phyloP scores from a whole-genome alignment of 2,329 filamentous ascomycete species.

The Arthroderma uncinatum region DNA sequence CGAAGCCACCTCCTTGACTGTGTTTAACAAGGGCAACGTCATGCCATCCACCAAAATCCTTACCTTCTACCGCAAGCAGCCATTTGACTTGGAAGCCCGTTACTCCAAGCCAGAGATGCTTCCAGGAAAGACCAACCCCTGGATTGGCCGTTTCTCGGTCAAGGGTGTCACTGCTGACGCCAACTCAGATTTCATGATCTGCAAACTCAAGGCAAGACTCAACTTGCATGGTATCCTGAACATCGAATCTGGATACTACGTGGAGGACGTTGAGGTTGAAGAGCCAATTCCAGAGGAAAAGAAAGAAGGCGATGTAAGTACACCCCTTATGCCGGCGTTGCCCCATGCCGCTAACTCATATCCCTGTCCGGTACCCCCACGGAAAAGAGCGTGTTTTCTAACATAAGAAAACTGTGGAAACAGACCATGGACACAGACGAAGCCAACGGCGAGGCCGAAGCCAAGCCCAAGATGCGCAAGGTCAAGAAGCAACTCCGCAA shows the following conservation, averaged over 20 bases:
- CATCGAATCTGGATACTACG: slow-evolving; percentile 93
- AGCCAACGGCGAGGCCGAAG: slow-evolving; percentile 48
- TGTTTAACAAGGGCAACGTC: slow-evolving; percentile 94
- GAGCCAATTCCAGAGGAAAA: slow-evolving; percentile 71
- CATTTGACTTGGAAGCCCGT: slow-evolving; percentile 89
- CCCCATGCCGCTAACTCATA: slow-evolving; percentile 10
- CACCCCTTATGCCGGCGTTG: slow-evolving; percentile 3
- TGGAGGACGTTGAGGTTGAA: slow-evolving; percentile 95
- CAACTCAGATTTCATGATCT: slow-evolving; percentile 98
- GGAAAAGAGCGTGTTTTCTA: slow-evolving; percentile 17
- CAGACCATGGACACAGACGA: slow-evolving; percentile 79
- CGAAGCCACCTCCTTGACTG: slow-evolving; percentile 91
- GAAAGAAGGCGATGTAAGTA: slow-evolving; percentile 50
- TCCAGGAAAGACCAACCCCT: slow-evolving; percentile 81
- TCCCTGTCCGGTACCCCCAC: slow-evolving; percentile 6
- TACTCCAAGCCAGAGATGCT: slow-evolving; percentile 80
- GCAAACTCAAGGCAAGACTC: slow-evolving; percentile 95
- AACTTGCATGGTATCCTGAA: slow-evolving; percentile 96
- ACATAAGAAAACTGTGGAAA: slow-evolving; percentile 20
- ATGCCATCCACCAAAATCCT: slow-evolving; percentile 98
- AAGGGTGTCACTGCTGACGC: slow-evolving; percentile 91
- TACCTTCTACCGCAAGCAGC: slow-evolving; percentile 97
- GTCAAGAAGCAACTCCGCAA: slow-evolving; percentile 99
- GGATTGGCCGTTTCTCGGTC: slow-evolving; percentile 95
- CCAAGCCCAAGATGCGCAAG: slow-evolving; percentile 79